Percentiles rank a stretch among this genome's conserved stretches.
These are phyloP conservation scores for Stromatinia cepivora DNA, from an alignment of 2,329 filamentous ascomycete genomes.

Conservation along the genomic window DNA sequence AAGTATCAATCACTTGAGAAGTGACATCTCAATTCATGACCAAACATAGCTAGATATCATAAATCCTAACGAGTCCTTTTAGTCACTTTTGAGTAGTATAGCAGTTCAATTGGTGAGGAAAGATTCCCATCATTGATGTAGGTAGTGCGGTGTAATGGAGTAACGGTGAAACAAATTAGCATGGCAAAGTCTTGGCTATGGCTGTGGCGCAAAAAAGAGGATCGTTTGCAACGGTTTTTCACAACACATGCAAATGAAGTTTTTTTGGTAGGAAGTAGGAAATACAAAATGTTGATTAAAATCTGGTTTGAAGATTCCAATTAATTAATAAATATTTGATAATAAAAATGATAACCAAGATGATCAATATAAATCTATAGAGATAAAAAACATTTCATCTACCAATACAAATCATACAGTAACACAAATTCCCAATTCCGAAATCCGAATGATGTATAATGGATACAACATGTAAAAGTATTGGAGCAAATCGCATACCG, in stretches of 20 bases:
- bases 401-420: neutral
- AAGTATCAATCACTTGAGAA: neutral
- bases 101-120: neutral
- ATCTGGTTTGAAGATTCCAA: too few relatives aligned
- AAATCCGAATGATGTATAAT: neutral
- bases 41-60: neutral
- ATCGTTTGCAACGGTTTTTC: constrained; percentile 1
- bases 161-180: neutral
- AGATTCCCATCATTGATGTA: neutral
- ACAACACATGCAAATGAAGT: neutral
- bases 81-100: neutral
- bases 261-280: too few relatives aligned
- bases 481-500: neutral
- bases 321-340: too few relatives aligned
- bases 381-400: neutral
- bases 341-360: too few relatives aligned
- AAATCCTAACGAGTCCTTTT: neutral
- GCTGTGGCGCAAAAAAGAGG: neutral
- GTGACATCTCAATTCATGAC: neutral
- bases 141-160: neutral
- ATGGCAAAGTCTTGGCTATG: constrained; percentile 6
- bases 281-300: too few relatives aligned
- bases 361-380: neutral
- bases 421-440: neutral
- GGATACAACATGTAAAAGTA: neutral